Evolutionary conservation across 768 basidiomycete genomes (phyloP).

Genomic region (Trametes meyenii): DNA sequence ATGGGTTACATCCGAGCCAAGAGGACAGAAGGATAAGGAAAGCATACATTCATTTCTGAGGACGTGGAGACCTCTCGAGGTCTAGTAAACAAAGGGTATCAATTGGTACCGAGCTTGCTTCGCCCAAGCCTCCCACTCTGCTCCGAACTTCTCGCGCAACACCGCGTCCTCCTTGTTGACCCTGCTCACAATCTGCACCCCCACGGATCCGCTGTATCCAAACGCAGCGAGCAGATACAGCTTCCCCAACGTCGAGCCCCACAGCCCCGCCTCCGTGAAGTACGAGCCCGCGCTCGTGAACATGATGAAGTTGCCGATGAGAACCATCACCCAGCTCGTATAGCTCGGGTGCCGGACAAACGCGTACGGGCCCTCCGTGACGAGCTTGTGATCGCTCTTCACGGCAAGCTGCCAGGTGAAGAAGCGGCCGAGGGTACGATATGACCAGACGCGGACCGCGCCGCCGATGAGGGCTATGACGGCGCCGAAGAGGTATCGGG

Average conservation of each 20-base stretch:
- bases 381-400: slow-evolving; percentile 14
- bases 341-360: slow-evolving; percentile 19
- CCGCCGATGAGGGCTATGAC: not conserved
- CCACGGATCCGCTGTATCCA: not conserved
- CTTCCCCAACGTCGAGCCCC: not conserved
- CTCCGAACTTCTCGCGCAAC: slow-evolving; percentile 7
- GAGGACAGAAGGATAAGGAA: too few relatives aligned
- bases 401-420: slow-evolving; percentile 18
- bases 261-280: not conserved
- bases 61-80: too few relatives aligned
- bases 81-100: slow-evolving; percentile 10
- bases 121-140: slow-evolving; percentile 16
- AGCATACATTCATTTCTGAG: too few relatives aligned
- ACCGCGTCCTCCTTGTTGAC: slow-evolving; percentile 9
- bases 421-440: slow-evolving; percentile 11
- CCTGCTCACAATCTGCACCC: slow-evolving; percentile 6
- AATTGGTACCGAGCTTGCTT: slow-evolving; percentile 8
- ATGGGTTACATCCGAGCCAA: too few relatives aligned
- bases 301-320: slow-evolving; percentile 1
- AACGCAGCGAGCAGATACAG: not conserved
- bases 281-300: slow-evolving; percentile 1
- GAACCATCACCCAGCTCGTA: slow-evolving; percentile 1
- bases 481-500: not conserved
- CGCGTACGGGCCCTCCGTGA: slow-evolving; percentile 13
- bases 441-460: not conserved